Conservation (phyloP, 148 eudicot species). For the Fagopyrum homotropicum region DNA sequence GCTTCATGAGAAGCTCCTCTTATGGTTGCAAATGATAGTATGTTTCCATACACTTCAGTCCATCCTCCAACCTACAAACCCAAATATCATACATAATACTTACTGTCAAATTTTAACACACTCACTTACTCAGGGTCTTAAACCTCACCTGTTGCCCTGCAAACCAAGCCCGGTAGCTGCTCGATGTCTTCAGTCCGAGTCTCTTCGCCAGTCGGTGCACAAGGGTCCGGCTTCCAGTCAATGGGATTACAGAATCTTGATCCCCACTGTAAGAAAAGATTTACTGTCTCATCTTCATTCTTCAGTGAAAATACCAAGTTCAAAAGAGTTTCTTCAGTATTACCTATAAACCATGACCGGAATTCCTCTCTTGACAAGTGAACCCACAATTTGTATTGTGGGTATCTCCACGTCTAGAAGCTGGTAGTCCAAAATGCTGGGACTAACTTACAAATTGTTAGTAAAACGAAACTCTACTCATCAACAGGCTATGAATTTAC, state of each 20-base stretch:
- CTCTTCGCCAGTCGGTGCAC: slow-evolving; percentile 47
- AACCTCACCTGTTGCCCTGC: slow-evolving; percentile 61
- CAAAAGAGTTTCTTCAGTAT: not conserved
- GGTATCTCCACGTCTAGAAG: slow-evolving; percentile 83
- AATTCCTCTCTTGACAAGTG: slow-evolving; percentile 56
- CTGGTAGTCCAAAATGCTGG: slow-evolving; percentile 80
- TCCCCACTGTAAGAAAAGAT: slow-evolving; percentile 47
- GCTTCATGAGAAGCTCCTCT: slow-evolving; percentile 94
- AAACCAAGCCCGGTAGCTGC: slow-evolving; percentile 80
- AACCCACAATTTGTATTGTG: slow-evolving; percentile 71
- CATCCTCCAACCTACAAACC: slow-evolving; percentile 76
- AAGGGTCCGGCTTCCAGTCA: slow-evolving; percentile 70
- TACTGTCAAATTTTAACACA: not conserved
- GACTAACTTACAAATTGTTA: not conserved
- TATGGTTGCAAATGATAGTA: slow-evolving; percentile 74
- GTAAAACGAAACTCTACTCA: not conserved
- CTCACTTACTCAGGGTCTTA: not conserved
- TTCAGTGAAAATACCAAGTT: not conserved
- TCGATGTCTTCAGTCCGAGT: slow-evolving; percentile 52
- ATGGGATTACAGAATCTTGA: slow-evolving; percentile 85
- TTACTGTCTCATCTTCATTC: not conserved
- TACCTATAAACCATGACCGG: slow-evolving; percentile 67
- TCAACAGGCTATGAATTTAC: no score
- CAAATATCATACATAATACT: not conserved
- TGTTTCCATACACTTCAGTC: slow-evolving; percentile 70